Base-by-base conservation (phyloP, 768 basidiomycete genomes). In the Kwoniella dendrophila region DNA sequence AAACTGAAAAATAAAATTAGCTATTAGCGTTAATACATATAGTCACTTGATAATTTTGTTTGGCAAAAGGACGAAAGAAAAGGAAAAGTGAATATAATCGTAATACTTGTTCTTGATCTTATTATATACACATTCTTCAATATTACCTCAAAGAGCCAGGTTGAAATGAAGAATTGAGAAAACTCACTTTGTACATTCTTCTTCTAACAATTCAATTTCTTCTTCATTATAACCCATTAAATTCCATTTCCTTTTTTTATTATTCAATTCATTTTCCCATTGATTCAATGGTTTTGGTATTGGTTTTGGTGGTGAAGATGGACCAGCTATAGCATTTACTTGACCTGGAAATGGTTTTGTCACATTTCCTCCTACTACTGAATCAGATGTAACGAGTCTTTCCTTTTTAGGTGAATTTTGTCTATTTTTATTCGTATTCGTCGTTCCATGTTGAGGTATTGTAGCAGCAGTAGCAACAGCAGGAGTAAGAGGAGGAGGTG, bases 161-260 rank as follows among this genome's bases (percentile, higher is more conserved):
- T 8, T 47, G 45, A 47, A 20, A 47, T n/a, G 45, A 47, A 10
- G 8, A 27, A 20, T 7, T 8, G 45, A 47, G 45, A 43, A 3
- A 20, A 62, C 60, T 49, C 60, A 62, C 60, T 27, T 38, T 20
- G 26, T 16, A 62, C 26, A 38, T 27, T 41, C 48, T 18, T 45
- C 45, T 54, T 49, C 52, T n/a, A 48, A 18, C 29, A 44, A 56
- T 11, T 12, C 44, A 5, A 55, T 27, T 47, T 62, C 60, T 33
- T 53, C 43, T 27, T 55, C 44, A 8, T 55, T 47, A 33, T 55
- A 55, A 4, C 52, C 52, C 52, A 56, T 55, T 26, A 56, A 40
- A 12, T 22, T 26, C 60, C 60, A 62, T 47, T 62, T 62, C 26
- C 60, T 26, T 40, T 62, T 62, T 33, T 52, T 62, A 18, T 34